Evolutionary conservation across 1,284 basidiomycete genomes (phyloP).

Genomic region (Golubevia pallescens): DNA sequence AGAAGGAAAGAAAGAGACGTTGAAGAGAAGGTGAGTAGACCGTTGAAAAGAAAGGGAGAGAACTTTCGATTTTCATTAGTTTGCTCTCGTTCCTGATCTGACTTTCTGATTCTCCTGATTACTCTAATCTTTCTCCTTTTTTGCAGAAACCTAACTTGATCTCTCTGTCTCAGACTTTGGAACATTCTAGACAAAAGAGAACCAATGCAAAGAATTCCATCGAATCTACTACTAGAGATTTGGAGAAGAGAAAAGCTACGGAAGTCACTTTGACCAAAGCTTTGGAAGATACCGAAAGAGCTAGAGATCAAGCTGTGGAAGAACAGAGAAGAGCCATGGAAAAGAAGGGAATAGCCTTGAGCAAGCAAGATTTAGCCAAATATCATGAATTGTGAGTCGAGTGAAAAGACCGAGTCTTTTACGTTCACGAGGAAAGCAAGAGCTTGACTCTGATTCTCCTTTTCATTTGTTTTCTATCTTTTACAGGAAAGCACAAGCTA

Average conservation of each 20-base stretch:
- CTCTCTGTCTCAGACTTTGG: constrained; percentile 64
- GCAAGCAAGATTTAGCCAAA: constrained; percentile 81
- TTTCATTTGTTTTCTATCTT: constrained; percentile 4
- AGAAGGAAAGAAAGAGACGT: constrained; percentile 81
- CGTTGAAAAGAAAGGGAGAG: constrained; percentile 28
- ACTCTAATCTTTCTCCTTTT: constrained; percentile 1
- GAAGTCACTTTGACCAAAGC: too few relatives aligned
- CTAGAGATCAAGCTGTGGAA: constrained; percentile 68
- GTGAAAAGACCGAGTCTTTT: background rate
- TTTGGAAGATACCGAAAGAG: constrained; percentile 14
- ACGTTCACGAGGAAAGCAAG: too few relatives aligned
- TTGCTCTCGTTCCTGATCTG: too few relatives aligned
- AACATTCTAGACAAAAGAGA: constrained; percentile 37
- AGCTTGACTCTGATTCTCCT: background rate
- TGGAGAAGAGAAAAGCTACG: constrained; percentile 23
- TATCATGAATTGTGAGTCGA: constrained; percentile 80
- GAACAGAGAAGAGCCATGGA: constrained; percentile 77
- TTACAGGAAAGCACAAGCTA: constrained; percentile 76
- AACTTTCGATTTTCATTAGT: too few relatives aligned
- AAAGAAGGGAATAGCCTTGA: constrained; percentile 76
- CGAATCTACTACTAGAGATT: constrained; percentile 37
- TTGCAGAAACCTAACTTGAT: constrained; percentile 79
- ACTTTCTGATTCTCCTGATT: background rate
- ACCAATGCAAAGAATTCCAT: constrained; percentile 33
- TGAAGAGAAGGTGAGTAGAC: constrained; percentile 75